Base-by-base conservation (phyloP, 345 rosid genomes). In the Physaria fendleri region DNA sequence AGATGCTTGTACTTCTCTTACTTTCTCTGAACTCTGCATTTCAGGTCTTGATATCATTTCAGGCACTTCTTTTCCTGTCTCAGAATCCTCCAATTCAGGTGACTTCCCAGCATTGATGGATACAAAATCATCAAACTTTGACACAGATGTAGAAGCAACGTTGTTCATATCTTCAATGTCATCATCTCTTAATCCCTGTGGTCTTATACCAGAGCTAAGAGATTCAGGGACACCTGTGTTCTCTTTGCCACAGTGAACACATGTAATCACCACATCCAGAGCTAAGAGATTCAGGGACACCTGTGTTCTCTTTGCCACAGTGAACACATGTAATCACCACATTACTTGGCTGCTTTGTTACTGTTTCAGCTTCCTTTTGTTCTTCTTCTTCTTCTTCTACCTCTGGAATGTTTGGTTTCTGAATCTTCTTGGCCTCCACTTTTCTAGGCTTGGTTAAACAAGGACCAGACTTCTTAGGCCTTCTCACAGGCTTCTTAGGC, bases 161-260 rank as follows among this genome's bases (percentile, higher is more conserved):
- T 69, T 54, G 52, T 69, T 39, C 45, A 62, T 4, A 30, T 15
- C 59, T 54, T 47, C 59, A 29, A 39, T 23, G n/a, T n/a, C n/a
- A 29, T 37, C 68, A 38, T 44, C 50, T 69, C 62, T 30, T 46
- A 52, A 8, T 24, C 30, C 44, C 15, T 45, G 37, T 16, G 43
- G 56, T 38, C 50, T 30, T 11, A 22, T 24, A 52, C 30, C 35
- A 29, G 57, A 69, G 44, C 17, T 48, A 14, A 4, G 23, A 29
- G 63, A 39, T 5, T 61, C 46, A 32, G 17, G 37, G 18, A 47
- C 14, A 46, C 51, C 45, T 53, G 62, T 39, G 43, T 45, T 62
- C 37, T 40, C 63, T 53, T 62, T 54, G 59, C 64, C 68, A 40
- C 74, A 69, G 33, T 69, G 68, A 38, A 23, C 14, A 47, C 69